phyloP scores from a whole-genome alignment of 2,329 filamentous ascomycete genomes.

The Esteya vermicola region DNA sequence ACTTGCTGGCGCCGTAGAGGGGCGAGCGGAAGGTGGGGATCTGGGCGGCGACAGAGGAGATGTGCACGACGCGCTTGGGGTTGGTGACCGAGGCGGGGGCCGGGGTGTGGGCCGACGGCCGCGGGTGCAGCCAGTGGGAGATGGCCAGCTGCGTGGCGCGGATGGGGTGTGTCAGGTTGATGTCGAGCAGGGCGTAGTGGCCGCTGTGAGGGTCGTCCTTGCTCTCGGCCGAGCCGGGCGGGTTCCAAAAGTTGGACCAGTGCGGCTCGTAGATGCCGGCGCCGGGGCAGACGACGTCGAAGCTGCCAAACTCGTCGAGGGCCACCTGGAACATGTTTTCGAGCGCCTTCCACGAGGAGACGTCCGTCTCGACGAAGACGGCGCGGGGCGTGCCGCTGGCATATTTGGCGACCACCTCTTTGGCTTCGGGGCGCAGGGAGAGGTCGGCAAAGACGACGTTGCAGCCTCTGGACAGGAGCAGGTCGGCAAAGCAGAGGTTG shows the following conservation, averaged over 20 bases:
- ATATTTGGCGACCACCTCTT: conserved; percentile 17
- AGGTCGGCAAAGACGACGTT: conserved; percentile 32
- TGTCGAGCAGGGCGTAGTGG: conserved; percentile 21
- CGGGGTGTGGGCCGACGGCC: neutral
- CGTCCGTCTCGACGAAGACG: conserved; percentile 29
- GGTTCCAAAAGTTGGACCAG: conserved; percentile 24
- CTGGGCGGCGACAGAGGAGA: conserved; percentile 19
- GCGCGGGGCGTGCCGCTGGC: conserved; percentile 12
- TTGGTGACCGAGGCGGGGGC: conserved; percentile 9
- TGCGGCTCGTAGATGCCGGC: conserved; percentile 32
- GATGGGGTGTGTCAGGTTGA: conserved; percentile 28
- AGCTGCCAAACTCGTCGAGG: conserved; percentile 19
- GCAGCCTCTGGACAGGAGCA: conserved; percentile 25
- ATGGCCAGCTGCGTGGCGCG: conserved; percentile 25
- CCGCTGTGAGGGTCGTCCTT: conserved; percentile 14
- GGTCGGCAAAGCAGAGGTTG: conserved; percentile 26
- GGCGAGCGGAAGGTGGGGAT: conserved; percentile 19
- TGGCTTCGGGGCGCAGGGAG: conserved; percentile 25
- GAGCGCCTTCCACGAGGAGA: conserved; percentile 26
- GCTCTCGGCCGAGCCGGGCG: conserved; percentile 21
- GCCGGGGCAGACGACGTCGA: conserved; percentile 29
- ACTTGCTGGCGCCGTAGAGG: conserved; percentile 25
- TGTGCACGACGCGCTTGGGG: conserved; percentile 18
- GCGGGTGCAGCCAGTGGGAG: conserved; percentile 17
- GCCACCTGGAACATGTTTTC: conserved; percentile 20